phyloP scores from a whole-genome alignment of 1,284 basidiomycete genomes.

The Naganishia liquefaciens region DNA sequence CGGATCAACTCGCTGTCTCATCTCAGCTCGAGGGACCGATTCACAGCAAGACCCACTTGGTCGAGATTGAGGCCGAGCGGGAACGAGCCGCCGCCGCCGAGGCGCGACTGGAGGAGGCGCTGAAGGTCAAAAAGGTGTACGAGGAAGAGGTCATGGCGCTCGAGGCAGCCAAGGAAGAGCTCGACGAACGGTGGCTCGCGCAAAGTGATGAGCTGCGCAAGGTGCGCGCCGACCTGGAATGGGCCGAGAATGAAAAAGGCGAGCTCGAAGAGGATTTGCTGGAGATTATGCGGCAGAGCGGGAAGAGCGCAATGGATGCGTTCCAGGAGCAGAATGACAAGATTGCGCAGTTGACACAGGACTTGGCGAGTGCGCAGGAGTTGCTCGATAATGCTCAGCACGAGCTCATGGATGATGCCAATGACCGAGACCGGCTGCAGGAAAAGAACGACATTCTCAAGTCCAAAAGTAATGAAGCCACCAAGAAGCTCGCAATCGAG shows the following conservation, averaged over 20 bases:
- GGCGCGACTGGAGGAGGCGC: slow-evolving; percentile 3
- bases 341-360: background rate
- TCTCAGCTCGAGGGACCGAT: background rate
- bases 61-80: slow-evolving; percentile 4
- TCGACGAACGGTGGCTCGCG: slow-evolving; percentile 10
- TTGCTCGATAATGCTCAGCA: slow-evolving; percentile 5
- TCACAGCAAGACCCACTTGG: background rate
- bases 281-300: slow-evolving; percentile 7
- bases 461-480: background rate
- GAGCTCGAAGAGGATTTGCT: slow-evolving; percentile 5
- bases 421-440: background rate
- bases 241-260: slow-evolving; percentile 9
- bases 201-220: slow-evolving; percentile 2
- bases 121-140: background rate
- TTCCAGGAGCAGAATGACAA: slow-evolving; percentile 6
- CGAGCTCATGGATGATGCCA: slow-evolving; percentile 4
- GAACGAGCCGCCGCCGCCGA: background rate
- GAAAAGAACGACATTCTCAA: background rate
- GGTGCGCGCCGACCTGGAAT: slow-evolving; percentile 2
- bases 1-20: background rate
- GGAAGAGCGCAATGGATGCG: background rate
- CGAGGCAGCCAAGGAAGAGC: slow-evolving; percentile 8
- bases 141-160: slow-evolving; percentile 7
- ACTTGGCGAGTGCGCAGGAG: background rate
- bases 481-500: background rate